A percentile compares a stretch with the other conserved stretches of the same genome.
Evolutionary conservation across 257 asterid genomes (phyloP).

Genomic region (Solanum corneliomulleri): DNA sequence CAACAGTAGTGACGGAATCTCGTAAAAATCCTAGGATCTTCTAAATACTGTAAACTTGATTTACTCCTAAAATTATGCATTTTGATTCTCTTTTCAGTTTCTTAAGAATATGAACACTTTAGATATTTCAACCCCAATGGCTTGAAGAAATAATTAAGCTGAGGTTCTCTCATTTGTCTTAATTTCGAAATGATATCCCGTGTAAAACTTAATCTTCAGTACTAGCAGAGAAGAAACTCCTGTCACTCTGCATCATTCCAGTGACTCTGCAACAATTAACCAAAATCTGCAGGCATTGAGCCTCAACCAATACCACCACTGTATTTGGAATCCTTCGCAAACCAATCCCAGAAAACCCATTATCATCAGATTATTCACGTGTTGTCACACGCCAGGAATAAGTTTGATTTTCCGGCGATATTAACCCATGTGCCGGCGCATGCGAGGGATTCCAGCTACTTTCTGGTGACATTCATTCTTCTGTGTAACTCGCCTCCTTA

Average conservation of each 20-base stretch:
- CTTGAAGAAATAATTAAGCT: background rate
- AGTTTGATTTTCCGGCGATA: background rate
- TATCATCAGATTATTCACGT: background rate
- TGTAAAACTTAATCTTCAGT: background rate
- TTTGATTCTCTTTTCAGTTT: background rate
- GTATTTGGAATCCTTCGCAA: background rate
- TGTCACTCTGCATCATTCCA: background rate
- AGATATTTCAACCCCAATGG: background rate
- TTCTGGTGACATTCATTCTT: background rate
- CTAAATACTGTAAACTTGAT: background rate
- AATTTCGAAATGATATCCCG: background rate
- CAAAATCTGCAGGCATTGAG: background rate
- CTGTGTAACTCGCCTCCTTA: background rate
- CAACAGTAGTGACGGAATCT: background rate
- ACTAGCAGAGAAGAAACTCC: background rate
- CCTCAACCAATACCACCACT: background rate
- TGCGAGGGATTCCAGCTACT: background rate
- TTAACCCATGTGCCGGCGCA: background rate
- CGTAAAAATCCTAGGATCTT: background rate
- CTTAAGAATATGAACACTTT: background rate
- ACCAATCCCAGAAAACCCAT: background rate
- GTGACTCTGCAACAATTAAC: background rate
- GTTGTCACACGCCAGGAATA: background rate
- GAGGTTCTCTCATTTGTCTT: background rate
- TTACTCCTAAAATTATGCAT: background rate